Evolutionary conservation across 2,329 filamentous ascomycete genomes (phyloP).

Genomic region (Fusarium secorum): DNA sequence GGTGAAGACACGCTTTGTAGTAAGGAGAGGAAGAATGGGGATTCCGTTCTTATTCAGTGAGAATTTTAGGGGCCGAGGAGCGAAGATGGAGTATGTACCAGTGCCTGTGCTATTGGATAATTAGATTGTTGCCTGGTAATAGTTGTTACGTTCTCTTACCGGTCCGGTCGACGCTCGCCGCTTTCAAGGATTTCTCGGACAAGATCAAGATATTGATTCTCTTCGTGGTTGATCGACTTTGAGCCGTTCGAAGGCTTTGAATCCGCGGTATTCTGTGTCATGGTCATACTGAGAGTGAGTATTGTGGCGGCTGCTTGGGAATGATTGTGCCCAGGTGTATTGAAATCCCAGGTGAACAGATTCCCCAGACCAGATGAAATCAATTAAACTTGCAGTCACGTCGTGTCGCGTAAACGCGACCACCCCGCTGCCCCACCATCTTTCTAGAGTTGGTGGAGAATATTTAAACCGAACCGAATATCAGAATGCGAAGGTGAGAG

Average conservation of each 20-base stretch:
- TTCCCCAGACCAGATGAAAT: not conserved
- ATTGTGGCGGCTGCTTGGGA: not conserved
- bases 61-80: constrained; percentile 87
- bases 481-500: not conserved
- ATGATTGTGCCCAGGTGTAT: not conserved
- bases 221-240: constrained; percentile 69
- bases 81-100: constrained; percentile 89
- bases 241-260: constrained; percentile 20
- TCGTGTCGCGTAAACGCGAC: constrained; percentile 16
- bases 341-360: not conserved
- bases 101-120: constrained; percentile 78
- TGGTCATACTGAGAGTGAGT: constrained; percentile 25
- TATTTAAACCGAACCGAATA: not conserved
- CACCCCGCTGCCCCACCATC: constrained; percentile 4
- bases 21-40: constrained; percentile 87
- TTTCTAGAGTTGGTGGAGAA: not conserved
- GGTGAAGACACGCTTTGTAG: constrained; percentile 95
- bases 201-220: constrained; percentile 91
- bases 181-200: constrained; percentile 82
- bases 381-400: constrained; percentile 31
- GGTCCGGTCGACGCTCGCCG: constrained; percentile 89
- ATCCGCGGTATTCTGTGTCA: constrained; percentile 13
- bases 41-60: constrained; percentile 69
- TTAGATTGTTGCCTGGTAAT: not conserved
- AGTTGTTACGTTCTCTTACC: constrained; percentile 56